Base-by-base conservation (phyloP, 768 basidiomycete genomes). In the Boletellus emodensis region DNA sequence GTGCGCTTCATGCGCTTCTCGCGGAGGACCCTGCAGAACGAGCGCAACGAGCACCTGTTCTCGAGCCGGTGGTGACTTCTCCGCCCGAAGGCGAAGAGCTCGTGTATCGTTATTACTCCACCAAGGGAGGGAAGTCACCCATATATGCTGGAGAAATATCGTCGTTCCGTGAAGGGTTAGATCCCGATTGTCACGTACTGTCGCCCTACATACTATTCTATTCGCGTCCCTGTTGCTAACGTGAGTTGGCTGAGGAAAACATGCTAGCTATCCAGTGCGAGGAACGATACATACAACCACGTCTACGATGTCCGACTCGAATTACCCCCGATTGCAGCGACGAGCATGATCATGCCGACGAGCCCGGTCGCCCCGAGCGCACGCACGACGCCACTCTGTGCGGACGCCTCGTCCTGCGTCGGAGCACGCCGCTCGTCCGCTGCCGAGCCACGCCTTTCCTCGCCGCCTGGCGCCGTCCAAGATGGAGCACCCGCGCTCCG, bases 361-460 rank as follows among this genome's bases (percentile, higher is more conserved):
- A 66, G 55, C 3, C 61, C 64, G 11, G 66, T 57, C n/a, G 64
- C 66, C 0, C 59, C 64, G 15, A 66, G 60, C 10, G 57, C 61
- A 9, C 64, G 64, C 44, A 63, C 40, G 13, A 56, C 6, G 12
- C 53, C 54, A 20, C 66, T 66, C 54, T 68, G 52, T n/a, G 53
- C 55, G 13, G 64, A 53, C 43, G 46, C 61, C 7, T 56, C 55
- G 32, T 66, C 66, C 11, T 48, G 56, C 3, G 59, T 55, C 17
- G 66, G 50, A 42, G 30, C 30, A 7, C 30, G 30, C 30, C 39
- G 53, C 9, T 22, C 42, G 2, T 48, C 34, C 4, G 48, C 24
- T 39, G 49, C 18, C 8, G 56, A 37, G 7, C 40, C 3, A 37
- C 36, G 46, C 48, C 50, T 46, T 26, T 18, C 28, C 39, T 53